These are phyloP conservation scores for Rhododendron molle DNA, from an alignment of 148 eudicot species.

Conservation along the genomic window DNA sequence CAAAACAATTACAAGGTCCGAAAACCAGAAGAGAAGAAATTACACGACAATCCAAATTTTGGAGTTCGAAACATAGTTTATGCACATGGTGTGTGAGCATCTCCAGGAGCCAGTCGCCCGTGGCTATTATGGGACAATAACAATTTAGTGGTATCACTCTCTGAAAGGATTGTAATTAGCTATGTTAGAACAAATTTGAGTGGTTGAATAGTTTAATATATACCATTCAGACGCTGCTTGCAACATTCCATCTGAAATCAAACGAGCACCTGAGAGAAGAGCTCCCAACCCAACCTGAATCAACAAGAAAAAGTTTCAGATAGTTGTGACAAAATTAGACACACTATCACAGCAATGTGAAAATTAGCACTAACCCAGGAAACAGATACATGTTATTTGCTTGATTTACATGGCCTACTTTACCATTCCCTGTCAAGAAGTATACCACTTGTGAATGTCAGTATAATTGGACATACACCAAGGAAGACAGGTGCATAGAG, in stretches of 20 bases:
- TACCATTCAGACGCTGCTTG: constrained; percentile 97
- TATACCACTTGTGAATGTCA: not conserved
- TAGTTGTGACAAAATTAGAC: not conserved
- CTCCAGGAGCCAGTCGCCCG: not conserved
- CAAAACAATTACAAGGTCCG: not conserved
- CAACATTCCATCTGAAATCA: constrained; percentile 88
- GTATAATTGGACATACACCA: not conserved
- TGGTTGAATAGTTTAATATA: constrained; percentile 5
- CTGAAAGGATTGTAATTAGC: not conserved
- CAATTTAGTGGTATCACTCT: not conserved
- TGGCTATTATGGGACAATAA: not conserved
- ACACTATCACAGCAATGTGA: constrained; percentile 1
- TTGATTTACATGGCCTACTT: constrained; percentile 91
- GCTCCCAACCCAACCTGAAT: constrained; percentile 95
- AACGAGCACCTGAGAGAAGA: constrained; percentile 84
- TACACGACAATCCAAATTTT: not conserved
- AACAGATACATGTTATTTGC: constrained; percentile 99
- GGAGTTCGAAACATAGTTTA: not conserved
- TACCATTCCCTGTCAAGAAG: constrained; percentile 71
- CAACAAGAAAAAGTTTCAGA: constrained; percentile 19
- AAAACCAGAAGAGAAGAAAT: not conserved
- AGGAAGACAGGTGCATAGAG: not conserved
- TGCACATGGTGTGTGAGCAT: not conserved
- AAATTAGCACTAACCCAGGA: constrained; percentile 70
- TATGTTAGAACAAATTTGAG: not conserved